Percentiles rank a stretch among this genome's conserved stretches.
These are phyloP conservation scores for Fusarium sp. DNA, from an alignment of 2,329 filamentous ascomycete genomes.

Conservation along the genomic window DNA sequence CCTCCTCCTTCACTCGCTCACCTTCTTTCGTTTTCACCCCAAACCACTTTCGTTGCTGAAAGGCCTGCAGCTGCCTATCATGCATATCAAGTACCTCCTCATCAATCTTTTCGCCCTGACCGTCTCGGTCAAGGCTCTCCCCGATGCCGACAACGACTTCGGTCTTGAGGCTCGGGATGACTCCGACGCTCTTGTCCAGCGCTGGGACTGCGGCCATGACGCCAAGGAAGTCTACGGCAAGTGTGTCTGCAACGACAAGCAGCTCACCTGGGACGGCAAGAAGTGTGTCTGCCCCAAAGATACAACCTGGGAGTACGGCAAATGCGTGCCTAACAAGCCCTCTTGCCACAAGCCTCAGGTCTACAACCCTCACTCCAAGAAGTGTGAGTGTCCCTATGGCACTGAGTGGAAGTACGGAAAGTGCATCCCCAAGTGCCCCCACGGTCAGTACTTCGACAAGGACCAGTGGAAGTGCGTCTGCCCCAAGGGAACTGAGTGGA, in stretches of 20 bases:
- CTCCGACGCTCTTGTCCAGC: conserved; percentile 10
- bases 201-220: conserved; percentile 15
- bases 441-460: conserved; percentile 8
- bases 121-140: conserved; percentile 35
- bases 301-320: conserved; percentile 1
- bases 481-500: not conserved
- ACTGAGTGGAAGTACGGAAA: conserved; percentile 13
- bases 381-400: conserved; percentile 15
- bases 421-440: conserved; percentile 1
- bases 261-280: not conserved
- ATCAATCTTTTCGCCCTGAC: conserved; percentile 32
- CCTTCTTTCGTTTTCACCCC: not conserved
- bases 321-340: conserved; percentile 7
- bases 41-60: conserved; percentile 24
- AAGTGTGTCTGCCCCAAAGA: conserved; percentile 21
- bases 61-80: conserved; percentile 30
- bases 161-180: conserved; percentile 30
- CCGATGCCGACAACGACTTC: conserved; percentile 25
- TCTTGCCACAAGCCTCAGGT: not conserved
- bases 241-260: conserved; percentile 16
- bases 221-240: conserved; percentile 22
- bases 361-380: conserved; percentile 7
- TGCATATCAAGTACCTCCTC: conserved; percentile 36
- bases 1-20: conserved; percentile 20
- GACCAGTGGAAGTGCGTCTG: conserved; percentile 4